Conservation (phyloP, 148 eudicot species). For the Nepenthes gracilis region DNA sequence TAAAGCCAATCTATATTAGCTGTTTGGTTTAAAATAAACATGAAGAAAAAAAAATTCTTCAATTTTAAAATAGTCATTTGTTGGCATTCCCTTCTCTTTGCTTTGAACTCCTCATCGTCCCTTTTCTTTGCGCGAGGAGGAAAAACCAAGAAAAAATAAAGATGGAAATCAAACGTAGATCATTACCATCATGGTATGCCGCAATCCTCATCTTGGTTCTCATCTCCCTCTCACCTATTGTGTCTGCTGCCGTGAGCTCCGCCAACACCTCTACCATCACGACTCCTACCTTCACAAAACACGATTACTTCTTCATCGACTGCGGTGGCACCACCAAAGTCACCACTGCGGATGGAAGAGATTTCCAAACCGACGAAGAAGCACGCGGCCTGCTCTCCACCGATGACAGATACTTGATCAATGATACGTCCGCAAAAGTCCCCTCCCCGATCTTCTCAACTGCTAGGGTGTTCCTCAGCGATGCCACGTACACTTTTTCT, state of each 20-base stretch:
- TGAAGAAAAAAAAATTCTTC: background rate
- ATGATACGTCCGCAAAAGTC: slow-evolving; percentile 23
- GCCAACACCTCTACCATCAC: background rate
- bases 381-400: slow-evolving; percentile 29
- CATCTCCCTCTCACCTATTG: background rate
- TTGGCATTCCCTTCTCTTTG: background rate
- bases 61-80: background rate
- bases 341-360: slow-evolving; percentile 38
- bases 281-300: slow-evolving; percentile 35
- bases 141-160: background rate
- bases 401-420: slow-evolving; percentile 30
- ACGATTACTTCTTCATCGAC: slow-evolving; percentile 46
- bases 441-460: slow-evolving; percentile 42
- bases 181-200: background rate
- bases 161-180: background rate
- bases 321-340: slow-evolving; percentile 47
- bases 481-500: slow-evolving; percentile 56
- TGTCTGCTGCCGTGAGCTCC: background rate
- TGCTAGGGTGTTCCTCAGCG: slow-evolving; percentile 50
- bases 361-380: slow-evolving; percentile 39
- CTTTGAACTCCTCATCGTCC: background rate
- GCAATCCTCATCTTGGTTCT: no score
- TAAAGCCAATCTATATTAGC: background rate
- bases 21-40: background rate
- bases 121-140: background rate